phyloP scores from a whole-genome alignment of 345 rosid genomes.

The Salix viminalis region DNA sequence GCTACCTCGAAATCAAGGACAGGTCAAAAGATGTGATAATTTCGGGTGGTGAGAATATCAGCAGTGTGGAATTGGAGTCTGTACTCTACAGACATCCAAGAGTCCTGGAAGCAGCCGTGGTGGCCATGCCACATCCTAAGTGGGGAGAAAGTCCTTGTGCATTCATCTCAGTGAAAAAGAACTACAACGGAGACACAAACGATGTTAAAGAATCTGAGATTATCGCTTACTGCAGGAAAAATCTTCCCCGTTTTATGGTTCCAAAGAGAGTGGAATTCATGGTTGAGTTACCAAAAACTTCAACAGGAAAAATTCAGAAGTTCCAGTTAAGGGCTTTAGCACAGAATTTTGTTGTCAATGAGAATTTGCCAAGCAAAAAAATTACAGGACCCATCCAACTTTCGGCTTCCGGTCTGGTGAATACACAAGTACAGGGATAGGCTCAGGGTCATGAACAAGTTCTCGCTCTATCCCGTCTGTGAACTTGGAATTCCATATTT shows the following conservation, averaged over 20 bases:
- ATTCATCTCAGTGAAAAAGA: constrained; percentile 19
- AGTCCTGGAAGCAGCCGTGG: constrained; percentile 43
- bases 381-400: background rate
- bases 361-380: background rate
- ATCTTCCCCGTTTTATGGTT: constrained; percentile 37
- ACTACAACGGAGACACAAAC: constrained; percentile 11
- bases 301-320: constrained; percentile 40
- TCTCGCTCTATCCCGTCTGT: constrained; percentile 39
- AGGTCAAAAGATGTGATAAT: constrained; percentile 46
- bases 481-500: background rate
- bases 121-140: constrained; percentile 37
- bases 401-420: background rate
- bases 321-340: constrained; percentile 32
- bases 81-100: constrained; percentile 39
- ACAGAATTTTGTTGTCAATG: constrained; percentile 5
- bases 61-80: constrained; percentile 42
- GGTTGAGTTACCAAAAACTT: constrained; percentile 33
- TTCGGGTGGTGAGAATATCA: constrained; percentile 45
- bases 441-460: constrained; percentile 13
- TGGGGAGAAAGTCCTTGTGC: constrained; percentile 55
- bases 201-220: constrained; percentile 33
- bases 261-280: constrained; percentile 42
- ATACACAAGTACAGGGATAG: background rate
- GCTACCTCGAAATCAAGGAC: constrained; percentile 46
- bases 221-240: constrained; percentile 28